A percentile compares a stretch with the other conserved stretches of the same genome.
Conservation (phyloP, 495 filamentous ascomycete species). For the Neurospora cerealis region DNA sequence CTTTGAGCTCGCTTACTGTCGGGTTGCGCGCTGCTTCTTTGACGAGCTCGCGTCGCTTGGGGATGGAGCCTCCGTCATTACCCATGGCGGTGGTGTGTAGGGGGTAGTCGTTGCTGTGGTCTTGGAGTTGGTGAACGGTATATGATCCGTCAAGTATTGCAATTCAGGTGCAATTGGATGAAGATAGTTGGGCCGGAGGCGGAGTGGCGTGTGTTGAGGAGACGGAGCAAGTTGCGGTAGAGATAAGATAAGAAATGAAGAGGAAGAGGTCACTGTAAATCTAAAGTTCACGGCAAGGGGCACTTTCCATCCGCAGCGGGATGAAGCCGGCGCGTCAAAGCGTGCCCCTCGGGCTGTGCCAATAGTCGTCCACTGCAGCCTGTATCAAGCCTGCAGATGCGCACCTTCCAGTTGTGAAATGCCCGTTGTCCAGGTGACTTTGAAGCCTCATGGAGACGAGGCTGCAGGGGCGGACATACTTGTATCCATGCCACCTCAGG, state of each 20-base stretch:
- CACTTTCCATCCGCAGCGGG: not conserved
- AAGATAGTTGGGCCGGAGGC: not conserved
- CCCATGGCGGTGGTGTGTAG: constrained; percentile 45
- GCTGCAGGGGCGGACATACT: not conserved
- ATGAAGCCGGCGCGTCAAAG: not conserved
- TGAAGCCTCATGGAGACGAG: not conserved
- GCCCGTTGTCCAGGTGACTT: not conserved
- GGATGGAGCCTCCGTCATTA: constrained; percentile 87
- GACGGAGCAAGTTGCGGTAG: not conserved
- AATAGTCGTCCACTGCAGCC: not conserved
- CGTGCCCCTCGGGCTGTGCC: not conserved
- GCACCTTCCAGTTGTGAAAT: not conserved
- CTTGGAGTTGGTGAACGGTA: not conserved
- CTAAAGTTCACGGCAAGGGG: not conserved
- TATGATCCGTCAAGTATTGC: not conserved
- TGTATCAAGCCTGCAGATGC: not conserved
- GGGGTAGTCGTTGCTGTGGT: not conserved
- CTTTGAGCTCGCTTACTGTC: constrained; percentile 84
- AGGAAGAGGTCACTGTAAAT: not conserved
- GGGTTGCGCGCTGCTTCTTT: constrained; percentile 73
- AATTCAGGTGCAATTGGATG: not conserved
- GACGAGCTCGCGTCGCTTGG: constrained; percentile 90
- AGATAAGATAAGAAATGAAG: not conserved
- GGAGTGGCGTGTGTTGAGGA: not conserved
- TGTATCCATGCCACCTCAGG: not conserved